Evolutionary conservation across 78 protist species (phyloP).

Genomic region (Dictyostelium purpureum): DNA sequence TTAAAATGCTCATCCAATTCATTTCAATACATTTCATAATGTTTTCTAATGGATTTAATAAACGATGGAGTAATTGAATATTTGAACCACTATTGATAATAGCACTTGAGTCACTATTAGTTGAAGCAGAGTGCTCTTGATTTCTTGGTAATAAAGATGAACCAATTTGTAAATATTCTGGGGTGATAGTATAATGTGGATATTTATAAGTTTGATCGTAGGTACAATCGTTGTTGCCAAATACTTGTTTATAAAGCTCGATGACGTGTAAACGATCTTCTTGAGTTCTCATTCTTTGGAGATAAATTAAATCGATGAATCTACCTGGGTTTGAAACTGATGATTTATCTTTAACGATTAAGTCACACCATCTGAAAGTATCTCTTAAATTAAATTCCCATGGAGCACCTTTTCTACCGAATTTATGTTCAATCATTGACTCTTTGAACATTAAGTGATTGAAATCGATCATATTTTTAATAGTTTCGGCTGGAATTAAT

Average conservation of each 20-base stretch:
- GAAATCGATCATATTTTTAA: constrained; percentile 85
- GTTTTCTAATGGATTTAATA: constrained; percentile 78
- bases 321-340: not conserved
- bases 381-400: constrained; percentile 99
- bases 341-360: constrained; percentile 33
- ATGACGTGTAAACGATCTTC: constrained; percentile 82
- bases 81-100: not conserved
- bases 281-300: constrained; percentile 92
- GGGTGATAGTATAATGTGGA: constrained; percentile 62
- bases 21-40: constrained; percentile 68
- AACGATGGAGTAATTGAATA: constrained; percentile 23
- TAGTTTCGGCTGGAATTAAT: not conserved
- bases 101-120: not conserved
- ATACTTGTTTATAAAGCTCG: constrained; percentile 65
- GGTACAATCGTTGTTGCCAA: not conserved
- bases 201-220: not conserved
- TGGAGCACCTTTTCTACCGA: constrained; percentile 94
- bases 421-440: constrained; percentile 60
- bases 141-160: constrained; percentile 4
- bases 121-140: not conserved
- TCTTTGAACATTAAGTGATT: constrained; percentile 67
- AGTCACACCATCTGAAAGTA: constrained; percentile 95
- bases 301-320: constrained; percentile 88
- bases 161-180: constrained; percentile 75
- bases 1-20: constrained; percentile 89